Base-by-base conservation (phyloP, 176 grass and related monocot species). In the Stipa capillata region DNA sequence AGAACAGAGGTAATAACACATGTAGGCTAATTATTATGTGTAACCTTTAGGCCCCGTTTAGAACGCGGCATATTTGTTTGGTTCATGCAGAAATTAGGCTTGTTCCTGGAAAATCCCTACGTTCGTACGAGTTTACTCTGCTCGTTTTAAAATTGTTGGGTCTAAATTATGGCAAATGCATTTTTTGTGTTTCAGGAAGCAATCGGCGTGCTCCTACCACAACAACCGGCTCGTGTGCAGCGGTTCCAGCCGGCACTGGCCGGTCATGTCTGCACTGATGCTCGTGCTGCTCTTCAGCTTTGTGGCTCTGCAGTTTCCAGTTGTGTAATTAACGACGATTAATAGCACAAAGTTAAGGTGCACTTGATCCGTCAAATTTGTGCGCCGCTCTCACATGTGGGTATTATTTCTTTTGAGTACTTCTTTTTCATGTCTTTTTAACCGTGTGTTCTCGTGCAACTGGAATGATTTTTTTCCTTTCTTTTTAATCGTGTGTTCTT, bases 181-280 rank as follows among this genome's bases (percentile, higher is more conserved):
- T 37, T 36, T 20, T 33, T 43, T 74, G 71, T 47, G 10, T 74
- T 71, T 55, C 86, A 89, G 86, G 75, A 89, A 90, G 4, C 67
- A 84, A 8, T 73, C 80, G 0, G 79, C 76, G 24, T 97, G 94
- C 65, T 69, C 89, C 0, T 90, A 97, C 75, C 94, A 91, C 77
- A 50, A 87, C 8, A 82, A 97, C 2, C 76, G 25, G 23, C 89
- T 97, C 13, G 47, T 57, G 12, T 97, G 94, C 89, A 86, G 53
- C 12, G 74, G 23, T 29, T 71, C 91, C 35, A 34, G 64, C 24
- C 25, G 45, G 67, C 17, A 44, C 5, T 28, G 74, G 42, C 76
- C 86, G 34, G 41, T 56, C 35, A 55, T 37, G 31, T 73, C 78
- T 25, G 78, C 68, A 55, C 33, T 68, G 82, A 36, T 89, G 48